Conservation (phyloP, 2,329 filamentous ascomycete genomes). For the Nemania abortiva region DNA sequence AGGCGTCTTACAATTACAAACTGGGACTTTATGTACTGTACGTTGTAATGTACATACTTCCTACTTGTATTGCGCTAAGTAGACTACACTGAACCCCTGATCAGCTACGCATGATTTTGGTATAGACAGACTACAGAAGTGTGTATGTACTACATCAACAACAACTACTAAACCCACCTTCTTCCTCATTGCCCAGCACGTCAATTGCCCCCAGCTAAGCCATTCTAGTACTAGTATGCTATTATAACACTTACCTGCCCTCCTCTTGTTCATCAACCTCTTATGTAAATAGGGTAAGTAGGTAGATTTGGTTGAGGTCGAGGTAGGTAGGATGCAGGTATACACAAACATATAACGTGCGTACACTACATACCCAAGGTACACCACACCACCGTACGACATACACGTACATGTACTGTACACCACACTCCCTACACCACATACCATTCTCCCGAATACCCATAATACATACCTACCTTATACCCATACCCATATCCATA, state of each 20-base stretch:
- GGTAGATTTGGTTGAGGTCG: neutral
- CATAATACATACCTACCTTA: neutral
- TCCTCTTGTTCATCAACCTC: neutral
- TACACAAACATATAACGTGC: neutral
- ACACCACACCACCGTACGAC: neutral
- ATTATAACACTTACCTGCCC: neutral
- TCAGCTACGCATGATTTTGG: conserved; percentile 30
- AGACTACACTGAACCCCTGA: conserved; percentile 29
- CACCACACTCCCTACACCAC: neutral
- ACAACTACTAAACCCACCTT: conserved; percentile 6
- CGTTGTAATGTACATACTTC: neutral
- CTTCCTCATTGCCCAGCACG: conserved; percentile 1
- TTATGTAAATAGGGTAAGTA: neutral
- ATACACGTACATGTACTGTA: conserved; percentile 7
- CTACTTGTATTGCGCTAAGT: neutral
- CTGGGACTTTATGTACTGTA: conserved; percentile 6
- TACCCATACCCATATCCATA: neutral
- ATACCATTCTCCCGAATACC: neutral
- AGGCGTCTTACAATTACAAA: conserved; percentile 11
- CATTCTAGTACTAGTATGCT: neutral
- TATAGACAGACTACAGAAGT: conserved; percentile 6
- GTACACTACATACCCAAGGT: no score
- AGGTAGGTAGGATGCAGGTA: neutral
- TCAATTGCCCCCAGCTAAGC: neutral
- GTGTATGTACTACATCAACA: conserved; percentile 2